Conservation (phyloP, 148 eudicot species). For the Fallopia convolvulus region DNA sequence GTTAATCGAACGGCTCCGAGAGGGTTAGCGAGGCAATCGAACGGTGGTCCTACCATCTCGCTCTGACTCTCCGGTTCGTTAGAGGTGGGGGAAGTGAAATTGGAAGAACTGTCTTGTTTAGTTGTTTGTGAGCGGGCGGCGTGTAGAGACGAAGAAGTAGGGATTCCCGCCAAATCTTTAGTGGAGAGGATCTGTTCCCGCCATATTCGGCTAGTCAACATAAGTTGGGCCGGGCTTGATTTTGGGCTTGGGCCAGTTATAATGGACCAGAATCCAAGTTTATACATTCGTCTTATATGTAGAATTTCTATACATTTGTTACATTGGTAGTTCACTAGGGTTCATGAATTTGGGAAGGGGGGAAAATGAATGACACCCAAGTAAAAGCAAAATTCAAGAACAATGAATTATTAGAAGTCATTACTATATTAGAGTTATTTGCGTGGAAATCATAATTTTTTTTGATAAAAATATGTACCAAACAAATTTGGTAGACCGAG, state of each 20-base stretch:
- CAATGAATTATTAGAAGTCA: too few species aligned
- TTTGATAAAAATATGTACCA: too few species aligned
- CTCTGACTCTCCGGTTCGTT: background rate
- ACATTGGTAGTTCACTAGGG: too few species aligned
- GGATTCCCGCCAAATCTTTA: slow-evolving; percentile 10
- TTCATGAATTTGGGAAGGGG: too few species aligned
- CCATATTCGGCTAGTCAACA: background rate
- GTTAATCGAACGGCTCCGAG: slow-evolving; percentile 88
- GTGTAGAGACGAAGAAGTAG: background rate
- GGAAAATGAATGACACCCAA: too few species aligned
- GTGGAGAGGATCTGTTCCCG: background rate
- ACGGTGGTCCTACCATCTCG: slow-evolving; percentile 69
- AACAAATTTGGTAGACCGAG: too few species aligned
- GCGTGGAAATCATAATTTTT: too few species aligned
- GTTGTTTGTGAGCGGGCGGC: background rate
- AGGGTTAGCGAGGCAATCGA: slow-evolving; percentile 83
- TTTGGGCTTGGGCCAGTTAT: background rate
- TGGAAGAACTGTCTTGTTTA: background rate
- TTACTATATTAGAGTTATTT: too few species aligned
- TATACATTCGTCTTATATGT: background rate
- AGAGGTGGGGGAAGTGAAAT: background rate
- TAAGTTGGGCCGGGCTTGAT: background rate
- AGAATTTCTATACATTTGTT: too few species aligned
- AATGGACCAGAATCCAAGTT: background rate
- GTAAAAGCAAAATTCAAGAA: too few species aligned